Evolutionary conservation across 257 asterid species (phyloP), one percentile per base, ranked within the genome.

Genomic region (Solanum pinnatisectum): DNA sequence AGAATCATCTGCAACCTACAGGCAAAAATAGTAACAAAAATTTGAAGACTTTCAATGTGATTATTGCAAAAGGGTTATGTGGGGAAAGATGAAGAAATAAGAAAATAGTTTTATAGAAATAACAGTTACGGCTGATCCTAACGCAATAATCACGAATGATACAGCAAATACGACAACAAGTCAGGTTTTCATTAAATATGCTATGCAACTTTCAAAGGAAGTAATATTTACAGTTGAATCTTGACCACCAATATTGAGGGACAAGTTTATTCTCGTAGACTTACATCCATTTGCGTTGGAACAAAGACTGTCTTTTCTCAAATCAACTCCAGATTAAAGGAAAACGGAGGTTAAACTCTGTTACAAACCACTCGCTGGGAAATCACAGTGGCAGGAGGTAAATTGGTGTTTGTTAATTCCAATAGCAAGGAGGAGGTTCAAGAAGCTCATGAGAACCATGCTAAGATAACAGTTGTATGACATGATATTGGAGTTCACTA

Each of bases 1-100:
- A 88, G 96, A 89, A 89, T 97, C 99, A 91, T 94, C 94, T 89
- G 98, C 98, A 88, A 97, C 95, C 99, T 97, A 90, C 16, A 83
- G 42, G 72, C 87, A 11, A 89, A 68, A 16, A 46, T 8, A 9
- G 30, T 5, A 46, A 81, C 10, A 81, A 27, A 25, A n/a, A 40
- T n/a, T 6, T 40, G 65, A 42, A 44, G 65, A 79, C 39, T 25
- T 42, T 7, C 39, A 25, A 42, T 4, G 37, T 77, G 13, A 79
- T 44, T 79, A 79, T 79, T 30, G 68, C 42, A 30, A 27, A 46
- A 81, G 68, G 20, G 0, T 81, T 81, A 16, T 15, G 40, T 16
- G 67, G 9, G 42, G 30, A 46, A 81, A 81, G 68, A 23, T 81
- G 30, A 81, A 46, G 27, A 81, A 46, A 23, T 39, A 23, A 39